phyloP scores from a whole-genome alignment of 2,329 filamentous ascomycete species.

The Byssochlamys sp. region DNA sequence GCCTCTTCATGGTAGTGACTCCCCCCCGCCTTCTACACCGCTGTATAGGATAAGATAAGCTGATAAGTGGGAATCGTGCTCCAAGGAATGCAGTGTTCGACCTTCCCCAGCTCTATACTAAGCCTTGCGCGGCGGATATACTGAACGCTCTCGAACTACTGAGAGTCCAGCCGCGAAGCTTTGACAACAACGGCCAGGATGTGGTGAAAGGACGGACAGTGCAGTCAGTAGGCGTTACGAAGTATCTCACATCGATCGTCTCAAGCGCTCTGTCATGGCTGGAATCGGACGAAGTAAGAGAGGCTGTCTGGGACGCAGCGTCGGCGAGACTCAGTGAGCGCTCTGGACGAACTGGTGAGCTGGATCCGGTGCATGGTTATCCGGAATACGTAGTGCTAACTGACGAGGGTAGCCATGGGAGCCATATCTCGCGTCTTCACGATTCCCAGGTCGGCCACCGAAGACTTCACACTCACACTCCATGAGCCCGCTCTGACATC shows the following conservation, averaged over 20 bases:
- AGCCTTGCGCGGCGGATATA: slow-evolving; percentile 57
- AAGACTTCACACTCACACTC: slow-evolving; percentile 57
- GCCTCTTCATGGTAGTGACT: slow-evolving; percentile 29
- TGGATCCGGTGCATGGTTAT: slow-evolving; percentile 3
- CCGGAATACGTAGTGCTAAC: slow-evolving; percentile 7
- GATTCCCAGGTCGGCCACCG: slow-evolving; percentile 40
- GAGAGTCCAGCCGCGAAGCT: slow-evolving; percentile 51
- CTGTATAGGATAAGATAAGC: slow-evolving; percentile 11
- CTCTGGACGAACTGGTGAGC: slow-evolving; percentile 62
- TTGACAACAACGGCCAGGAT: slow-evolving; percentile 21
- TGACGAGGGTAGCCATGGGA: slow-evolving; percentile 44
- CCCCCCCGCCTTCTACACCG: slow-evolving; percentile 7
- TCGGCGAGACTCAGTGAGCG: slow-evolving; percentile 73
- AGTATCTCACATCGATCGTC: slow-evolving; percentile 40
- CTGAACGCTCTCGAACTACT: slow-evolving; percentile 58
- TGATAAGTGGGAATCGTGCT: slow-evolving; percentile 20
- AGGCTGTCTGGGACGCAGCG: slow-evolving; percentile 60
- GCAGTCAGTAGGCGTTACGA: slow-evolving; percentile 31
- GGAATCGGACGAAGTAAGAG: slow-evolving; percentile 33
- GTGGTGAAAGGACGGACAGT: slow-evolving; percentile 22
- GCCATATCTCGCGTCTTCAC: slow-evolving; percentile 52
- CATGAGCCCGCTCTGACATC: slow-evolving; percentile 80
- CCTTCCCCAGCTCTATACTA: slow-evolving; percentile 73
- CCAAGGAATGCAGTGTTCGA: slow-evolving; percentile 48
- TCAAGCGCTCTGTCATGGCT: slow-evolving; percentile 38